Conservation (phyloP, 2,329 filamentous ascomycete species). For the Exophiala spinifera region DNA sequence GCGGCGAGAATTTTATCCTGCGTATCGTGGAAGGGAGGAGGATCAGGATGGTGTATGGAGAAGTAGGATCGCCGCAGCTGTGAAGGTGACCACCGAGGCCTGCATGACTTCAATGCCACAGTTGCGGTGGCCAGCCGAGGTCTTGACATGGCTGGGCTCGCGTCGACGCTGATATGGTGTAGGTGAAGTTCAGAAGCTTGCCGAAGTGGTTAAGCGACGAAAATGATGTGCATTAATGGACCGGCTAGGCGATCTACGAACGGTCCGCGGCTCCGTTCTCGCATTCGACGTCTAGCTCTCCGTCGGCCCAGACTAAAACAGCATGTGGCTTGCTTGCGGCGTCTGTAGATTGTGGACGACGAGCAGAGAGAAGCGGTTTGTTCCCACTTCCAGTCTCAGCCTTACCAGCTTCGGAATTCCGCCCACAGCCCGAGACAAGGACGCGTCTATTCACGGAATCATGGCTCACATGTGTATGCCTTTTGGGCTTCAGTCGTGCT, state of each 20-base stretch:
- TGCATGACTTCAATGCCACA: background rate
- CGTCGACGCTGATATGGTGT: background rate
- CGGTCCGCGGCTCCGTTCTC: background rate
- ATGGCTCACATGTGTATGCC: too few species aligned
- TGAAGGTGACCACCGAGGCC: background rate
- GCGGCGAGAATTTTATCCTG: conserved; percentile 77
- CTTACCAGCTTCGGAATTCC: background rate
- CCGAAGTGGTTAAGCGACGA: background rate
- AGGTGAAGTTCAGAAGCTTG: background rate
- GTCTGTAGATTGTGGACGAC: background rate
- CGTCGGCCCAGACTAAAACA: background rate
- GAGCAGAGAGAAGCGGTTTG: background rate
- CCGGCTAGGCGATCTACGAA: background rate
- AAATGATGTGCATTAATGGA: background rate
- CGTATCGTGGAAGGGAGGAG: conserved; percentile 62
- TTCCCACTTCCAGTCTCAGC: background rate
- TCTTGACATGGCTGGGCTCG: background rate
- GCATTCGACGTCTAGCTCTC: background rate
- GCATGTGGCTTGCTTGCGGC: background rate
- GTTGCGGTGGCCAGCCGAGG: background rate
- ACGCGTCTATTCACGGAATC: too few species aligned
- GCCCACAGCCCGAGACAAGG: background rate
- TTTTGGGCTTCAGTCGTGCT: too few species aligned
- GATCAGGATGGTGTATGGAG: conserved; percentile 65
- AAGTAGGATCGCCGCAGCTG: conserved; percentile 54